A percentile compares a stretch with the other conserved stretches of the same genome.
phyloP scores from a whole-genome alignment of 345 rosid species.

The Lumnitzera racemosa region DNA sequence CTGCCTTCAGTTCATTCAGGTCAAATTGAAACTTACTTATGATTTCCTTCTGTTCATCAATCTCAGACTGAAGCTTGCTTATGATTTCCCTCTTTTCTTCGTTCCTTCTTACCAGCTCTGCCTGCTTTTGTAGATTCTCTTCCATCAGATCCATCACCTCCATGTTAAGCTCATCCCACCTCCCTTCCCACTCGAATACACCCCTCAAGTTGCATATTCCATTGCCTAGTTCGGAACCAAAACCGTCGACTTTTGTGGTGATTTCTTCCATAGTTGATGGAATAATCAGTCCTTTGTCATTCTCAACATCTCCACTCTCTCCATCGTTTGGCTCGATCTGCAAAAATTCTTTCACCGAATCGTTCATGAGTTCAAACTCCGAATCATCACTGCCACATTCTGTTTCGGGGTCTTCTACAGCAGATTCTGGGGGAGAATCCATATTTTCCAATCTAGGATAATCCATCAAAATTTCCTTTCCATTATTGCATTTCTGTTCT shows the following conservation, averaged over 20 bases:
- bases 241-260: slow-evolving; percentile 1
- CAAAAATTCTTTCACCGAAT: slow-evolving; percentile 11
- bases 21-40: slow-evolving; percentile 22
- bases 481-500: not conserved
- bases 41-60: slow-evolving; percentile 29
- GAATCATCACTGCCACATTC: slow-evolving; percentile 7
- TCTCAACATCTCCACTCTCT: slow-evolving; percentile 3
- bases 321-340: slow-evolving; percentile 7
- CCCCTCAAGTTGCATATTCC: not conserved
- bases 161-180: slow-evolving; percentile 22
- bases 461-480: slow-evolving; percentile 2
- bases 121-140: slow-evolving; percentile 37
- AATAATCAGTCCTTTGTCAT: slow-evolving; percentile 5
- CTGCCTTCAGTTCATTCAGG: slow-evolving; percentile 25
- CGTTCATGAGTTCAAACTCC: slow-evolving; percentile 13
- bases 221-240: not conserved
- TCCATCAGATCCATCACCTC: slow-evolving; percentile 33
- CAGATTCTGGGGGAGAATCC: slow-evolving; percentile 14
- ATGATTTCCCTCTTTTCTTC: slow-evolving; percentile 37
- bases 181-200: slow-evolving; percentile 6
- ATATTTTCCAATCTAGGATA: slow-evolving; percentile 10
- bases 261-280: slow-evolving; percentile 5
- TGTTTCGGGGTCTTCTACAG: slow-evolving; percentile 12
- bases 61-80: slow-evolving; percentile 15
- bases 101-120: slow-evolving; percentile 38